Conservation (phyloP, 495 filamentous ascomycete genomes). For the Penicillium bialowiezense region DNA sequence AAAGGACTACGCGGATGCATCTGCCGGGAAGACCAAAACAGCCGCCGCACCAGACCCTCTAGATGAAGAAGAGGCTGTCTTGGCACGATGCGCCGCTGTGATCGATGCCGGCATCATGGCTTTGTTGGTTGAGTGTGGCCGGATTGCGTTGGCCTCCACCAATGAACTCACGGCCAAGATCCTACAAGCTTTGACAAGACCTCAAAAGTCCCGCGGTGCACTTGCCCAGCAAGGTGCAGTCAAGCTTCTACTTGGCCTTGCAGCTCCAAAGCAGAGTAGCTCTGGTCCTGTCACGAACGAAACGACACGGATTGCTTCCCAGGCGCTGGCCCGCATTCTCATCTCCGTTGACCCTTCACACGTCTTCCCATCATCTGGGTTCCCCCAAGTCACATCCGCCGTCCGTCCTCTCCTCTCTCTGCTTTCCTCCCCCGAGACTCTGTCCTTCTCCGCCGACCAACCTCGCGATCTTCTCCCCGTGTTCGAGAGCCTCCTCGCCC, state of each 20-base stretch:
- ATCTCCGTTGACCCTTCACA: constrained; percentile 84
- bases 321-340: constrained; percentile 87
- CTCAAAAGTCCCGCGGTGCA: constrained; percentile 65
- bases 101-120: constrained; percentile 74
- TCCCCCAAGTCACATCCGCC: constrained; percentile 68
- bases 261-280: constrained; percentile 52
- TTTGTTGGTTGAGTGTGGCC: constrained; percentile 67
- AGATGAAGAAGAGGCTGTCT: constrained; percentile 70
- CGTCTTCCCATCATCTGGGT: constrained; percentile 75
- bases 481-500: constrained; percentile 85
- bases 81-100: constrained; percentile 69
- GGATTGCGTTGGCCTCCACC: constrained; percentile 62
- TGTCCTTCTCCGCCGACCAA: constrained; percentile 49
- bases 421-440: constrained; percentile 50
- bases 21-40: constrained; percentile 50
- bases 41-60: constrained; percentile 61
- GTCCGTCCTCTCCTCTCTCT: constrained; percentile 76
- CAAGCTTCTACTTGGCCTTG: constrained; percentile 72
- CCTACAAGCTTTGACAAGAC: constrained; percentile 69
- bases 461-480: constrained; percentile 78
- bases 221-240: constrained; percentile 90
- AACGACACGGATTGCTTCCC: constrained; percentile 64
- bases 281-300: constrained; percentile 34
- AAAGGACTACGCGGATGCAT: constrained; percentile 87
- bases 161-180: constrained; percentile 67